phyloP scores from a whole-genome alignment of 495 filamentous ascomycete species.

The Xylaria venustula region DNA sequence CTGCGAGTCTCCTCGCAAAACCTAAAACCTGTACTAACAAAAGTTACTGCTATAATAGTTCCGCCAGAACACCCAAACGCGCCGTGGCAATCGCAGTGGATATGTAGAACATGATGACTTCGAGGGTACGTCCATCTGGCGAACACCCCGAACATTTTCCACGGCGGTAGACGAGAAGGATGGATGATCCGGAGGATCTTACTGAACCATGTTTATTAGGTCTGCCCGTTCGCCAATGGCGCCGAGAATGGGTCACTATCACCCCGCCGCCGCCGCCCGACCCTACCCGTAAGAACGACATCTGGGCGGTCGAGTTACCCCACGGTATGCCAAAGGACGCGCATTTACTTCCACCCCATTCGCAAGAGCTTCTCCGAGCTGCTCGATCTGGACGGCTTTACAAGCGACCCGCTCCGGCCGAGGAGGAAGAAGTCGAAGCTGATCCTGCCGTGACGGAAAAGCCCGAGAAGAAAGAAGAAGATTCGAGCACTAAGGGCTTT shows the following conservation, averaged over 20 bases:
- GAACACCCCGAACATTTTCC: neutral
- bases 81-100: conserved; percentile 66
- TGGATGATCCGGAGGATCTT: neutral
- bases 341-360: conserved; percentile 73
- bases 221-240: conserved; percentile 90
- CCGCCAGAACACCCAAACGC: conserved; percentile 53
- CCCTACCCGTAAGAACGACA: conserved; percentile 47
- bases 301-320: conserved; percentile 58
- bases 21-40: conserved; percentile 4
- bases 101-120: conserved; percentile 93
- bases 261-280: conserved; percentile 63
- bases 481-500: conserved; percentile 65
- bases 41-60: conserved; percentile 16
- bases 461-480: conserved; percentile 46
- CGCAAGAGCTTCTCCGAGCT: conserved; percentile 79
- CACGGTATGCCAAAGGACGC: conserved; percentile 83
- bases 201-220: conserved; percentile 34
- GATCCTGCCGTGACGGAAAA: conserved; percentile 44
- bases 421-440: conserved; percentile 51
- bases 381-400: conserved; percentile 74
- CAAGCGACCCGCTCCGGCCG: conserved; percentile 51
- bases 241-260: conserved; percentile 66
- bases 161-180: neutral
- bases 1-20: neutral
- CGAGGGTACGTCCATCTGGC: conserved; percentile 52